Conservation (phyloP, 768 basidiomycete genomes). For the Panaeolus cyanescens region DNA sequence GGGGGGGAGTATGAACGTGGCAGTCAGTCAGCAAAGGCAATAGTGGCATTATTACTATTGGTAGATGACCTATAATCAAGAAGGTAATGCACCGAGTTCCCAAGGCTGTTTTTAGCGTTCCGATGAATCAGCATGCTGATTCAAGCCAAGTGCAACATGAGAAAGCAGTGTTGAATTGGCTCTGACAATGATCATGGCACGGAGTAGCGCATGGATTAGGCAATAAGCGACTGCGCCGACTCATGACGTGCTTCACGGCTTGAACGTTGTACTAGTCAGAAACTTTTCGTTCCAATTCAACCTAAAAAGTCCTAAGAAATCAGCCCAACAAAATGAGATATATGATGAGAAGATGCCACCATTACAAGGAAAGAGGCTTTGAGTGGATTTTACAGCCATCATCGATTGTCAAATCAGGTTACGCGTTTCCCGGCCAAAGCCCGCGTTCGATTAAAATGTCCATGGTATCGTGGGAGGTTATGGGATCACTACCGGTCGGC, state of each 20-base stretch:
- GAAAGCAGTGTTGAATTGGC: not conserved
- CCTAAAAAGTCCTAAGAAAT: not conserved
- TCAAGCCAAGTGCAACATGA: slow-evolving; percentile 2
- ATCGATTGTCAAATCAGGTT: not conserved
- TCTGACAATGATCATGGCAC: slow-evolving; percentile 1
- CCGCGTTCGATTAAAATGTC: not conserved
- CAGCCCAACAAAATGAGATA: not conserved
- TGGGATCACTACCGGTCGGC: not conserved
- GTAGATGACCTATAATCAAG: slow-evolving; percentile 1
- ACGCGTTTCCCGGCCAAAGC: not conserved
- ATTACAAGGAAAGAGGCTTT: not conserved
- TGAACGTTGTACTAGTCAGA: not conserved
- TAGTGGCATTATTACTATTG: not conserved
- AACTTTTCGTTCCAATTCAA: not conserved
- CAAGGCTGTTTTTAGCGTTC: slow-evolving; percentile 2
- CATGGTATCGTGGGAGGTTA: not conserved
- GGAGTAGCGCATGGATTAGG: slow-evolving; percentile 1
- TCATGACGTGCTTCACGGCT: not conserved
- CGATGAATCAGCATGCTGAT: slow-evolving; percentile 3
- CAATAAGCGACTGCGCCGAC: not conserved
- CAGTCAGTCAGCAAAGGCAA: not conserved
- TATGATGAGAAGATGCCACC: too few species aligned
- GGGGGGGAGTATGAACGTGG: not conserved
- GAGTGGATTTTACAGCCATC: not conserved
- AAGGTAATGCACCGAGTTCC: slow-evolving; percentile 3